A percentile compares a stretch with the other conserved stretches of the same genome.
These are phyloP conservation scores for Chloranthus sessilifolius DNA, from an alignment of 164 flowering plant genomes.

Conservation along the genomic window DNA sequence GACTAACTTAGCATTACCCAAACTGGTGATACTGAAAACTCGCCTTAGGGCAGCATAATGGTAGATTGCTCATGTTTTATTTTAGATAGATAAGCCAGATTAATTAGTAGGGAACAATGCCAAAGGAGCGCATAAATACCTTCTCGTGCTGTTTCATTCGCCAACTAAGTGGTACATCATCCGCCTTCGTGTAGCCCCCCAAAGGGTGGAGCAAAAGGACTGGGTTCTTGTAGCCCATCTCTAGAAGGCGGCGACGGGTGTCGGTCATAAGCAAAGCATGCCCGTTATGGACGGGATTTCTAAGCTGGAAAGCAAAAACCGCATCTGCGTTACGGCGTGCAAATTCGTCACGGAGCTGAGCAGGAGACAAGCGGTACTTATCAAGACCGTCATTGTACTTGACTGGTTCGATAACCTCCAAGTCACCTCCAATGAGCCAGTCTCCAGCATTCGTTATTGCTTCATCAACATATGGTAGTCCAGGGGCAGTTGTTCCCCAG, in stretches of 20 bases:
- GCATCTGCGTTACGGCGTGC: conserved; percentile 81
- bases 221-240: conserved; percentile 95
- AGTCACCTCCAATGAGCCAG: conserved; percentile 88
- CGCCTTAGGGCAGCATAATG: too few relatives aligned
- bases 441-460: conserved; percentile 61
- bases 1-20: too few relatives aligned
- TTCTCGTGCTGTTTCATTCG: conserved; percentile 96
- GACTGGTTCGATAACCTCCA: conserved; percentile 75
- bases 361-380: conserved; percentile 75
- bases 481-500: conserved; percentile 89
- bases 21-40: too few relatives aligned
- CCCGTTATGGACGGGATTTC: conserved; percentile 97
- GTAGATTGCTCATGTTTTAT: too few relatives aligned
- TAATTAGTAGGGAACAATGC: too few relatives aligned
- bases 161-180: conserved; percentile 92
- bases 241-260: conserved; percentile 84
- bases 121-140: conserved; percentile 29
- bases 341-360: conserved; percentile 72
- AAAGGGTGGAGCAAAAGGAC: conserved; percentile 86
- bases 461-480: conserved; percentile 77
- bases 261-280: conserved; percentile 97
- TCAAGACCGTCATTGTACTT: conserved; percentile 89
- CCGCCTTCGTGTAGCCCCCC: conserved; percentile 96
- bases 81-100: too few relatives aligned
- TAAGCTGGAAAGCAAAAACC: conserved; percentile 89